Conservation (phyloP, 352 stramenopile species). For the Phytopythium oedochilum region DNA sequence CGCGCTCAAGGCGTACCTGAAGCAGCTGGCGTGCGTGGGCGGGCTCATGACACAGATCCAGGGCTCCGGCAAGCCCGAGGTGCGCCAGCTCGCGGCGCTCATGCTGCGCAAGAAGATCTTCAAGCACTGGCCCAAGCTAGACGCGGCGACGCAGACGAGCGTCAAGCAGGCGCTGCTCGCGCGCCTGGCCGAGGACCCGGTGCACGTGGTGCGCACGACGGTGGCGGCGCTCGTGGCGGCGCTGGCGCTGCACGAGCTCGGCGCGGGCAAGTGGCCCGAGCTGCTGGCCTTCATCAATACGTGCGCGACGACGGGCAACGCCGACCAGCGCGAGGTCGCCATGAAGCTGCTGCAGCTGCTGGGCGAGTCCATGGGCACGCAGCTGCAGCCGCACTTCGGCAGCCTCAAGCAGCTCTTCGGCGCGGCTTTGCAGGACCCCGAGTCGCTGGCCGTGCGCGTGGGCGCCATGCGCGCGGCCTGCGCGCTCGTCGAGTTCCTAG, state of each 20-base stretch:
- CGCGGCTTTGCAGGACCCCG: conserved; percentile 65
- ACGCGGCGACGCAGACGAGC: conserved; percentile 60
- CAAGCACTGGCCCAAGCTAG: conserved; percentile 91
- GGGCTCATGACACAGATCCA: conserved; percentile 89
- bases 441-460: conserved; percentile 81
- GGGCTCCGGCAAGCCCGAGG: conserved; percentile 63
- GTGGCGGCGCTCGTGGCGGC: conserved; percentile 81
- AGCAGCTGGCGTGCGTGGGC: conserved; percentile 81
- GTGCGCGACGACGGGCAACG: conserved; percentile 71
- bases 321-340: conserved; percentile 87
- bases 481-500: conserved; percentile 75
- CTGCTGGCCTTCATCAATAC: conserved; percentile 94
- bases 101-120: conserved; percentile 94
- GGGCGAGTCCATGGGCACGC: conserved; percentile 89
- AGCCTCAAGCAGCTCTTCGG: conserved; percentile 79
- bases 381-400: conserved; percentile 77
- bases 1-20: conserved; percentile 92
- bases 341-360: conserved; percentile 94
- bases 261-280: conserved; percentile 85
- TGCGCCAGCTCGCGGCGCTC: conserved; percentile 91
- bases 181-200: conserved; percentile 82
- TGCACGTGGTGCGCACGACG: conserved; percentile 84
- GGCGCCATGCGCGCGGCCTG: conserved; percentile 77
- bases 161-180: conserved; percentile 89
- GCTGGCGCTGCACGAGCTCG: conserved; percentile 75